Evolutionary conservation across 257 asterid genomes (phyloP).

Genomic region (Schizonepeta tenuifolia): DNA sequence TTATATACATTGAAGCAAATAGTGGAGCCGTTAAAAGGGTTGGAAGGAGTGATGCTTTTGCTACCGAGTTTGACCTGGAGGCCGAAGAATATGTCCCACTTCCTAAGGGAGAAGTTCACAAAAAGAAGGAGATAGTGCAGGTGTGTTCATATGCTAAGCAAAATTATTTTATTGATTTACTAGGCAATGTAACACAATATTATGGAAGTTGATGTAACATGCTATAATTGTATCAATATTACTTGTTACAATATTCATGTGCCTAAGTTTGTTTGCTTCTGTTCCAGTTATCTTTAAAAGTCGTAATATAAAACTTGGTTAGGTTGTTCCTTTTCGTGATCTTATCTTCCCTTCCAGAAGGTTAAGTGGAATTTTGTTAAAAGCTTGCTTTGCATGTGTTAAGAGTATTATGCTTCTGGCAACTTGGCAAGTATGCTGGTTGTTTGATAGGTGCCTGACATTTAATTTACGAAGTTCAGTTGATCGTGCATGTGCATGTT

Average conservation of each 20-base stretch:
- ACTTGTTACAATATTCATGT: background rate
- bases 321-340: too few species aligned
- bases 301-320: too few species aligned
- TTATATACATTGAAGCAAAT: constrained; percentile 87
- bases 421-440: too few species aligned
- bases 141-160: constrained; percentile 40
- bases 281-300: constrained; percentile 8
- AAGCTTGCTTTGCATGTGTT: too few species aligned
- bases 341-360: too few species aligned
- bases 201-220: background rate
- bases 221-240: background rate
- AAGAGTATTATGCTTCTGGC: too few species aligned
- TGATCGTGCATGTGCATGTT: too few species aligned
- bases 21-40: constrained; percentile 99
- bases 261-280: constrained; percentile 19
- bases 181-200: background rate
- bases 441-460: too few species aligned
- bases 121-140: constrained; percentile 97
- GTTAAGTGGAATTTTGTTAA: too few species aligned
- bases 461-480: too few species aligned
- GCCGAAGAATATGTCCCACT: constrained; percentile 98
- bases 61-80: constrained; percentile 97
- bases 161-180: background rate
- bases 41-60: constrained; percentile 97
- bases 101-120: constrained; percentile 99